These are phyloP conservation scores for Pholiota conissans DNA, from an alignment of 768 basidiomycete species.

Conservation along the genomic window DNA sequence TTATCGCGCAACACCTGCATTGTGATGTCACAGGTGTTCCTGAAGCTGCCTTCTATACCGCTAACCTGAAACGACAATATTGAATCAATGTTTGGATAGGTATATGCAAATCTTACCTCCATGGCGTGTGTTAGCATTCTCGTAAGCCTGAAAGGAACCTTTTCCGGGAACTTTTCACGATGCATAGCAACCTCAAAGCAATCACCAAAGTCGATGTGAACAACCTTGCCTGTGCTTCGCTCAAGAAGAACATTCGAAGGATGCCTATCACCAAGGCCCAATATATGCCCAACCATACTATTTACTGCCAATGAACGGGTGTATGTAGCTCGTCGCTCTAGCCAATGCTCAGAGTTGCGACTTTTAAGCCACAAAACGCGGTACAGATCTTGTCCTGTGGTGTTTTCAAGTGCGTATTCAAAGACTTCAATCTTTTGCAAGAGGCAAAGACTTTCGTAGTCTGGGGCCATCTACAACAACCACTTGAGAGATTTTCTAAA, in stretches of 20 bases:
- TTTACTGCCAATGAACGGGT: slow-evolving; percentile 94
- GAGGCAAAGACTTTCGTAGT: slow-evolving; percentile 91
- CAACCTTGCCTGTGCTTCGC: slow-evolving; percentile 89
- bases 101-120: slow-evolving; percentile 63
- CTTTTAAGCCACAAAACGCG: slow-evolving; percentile 97
- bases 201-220: slow-evolving; percentile 97
- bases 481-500: slow-evolving; percentile 3
- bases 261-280: slow-evolving; percentile 96
- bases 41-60: slow-evolving; percentile 97
- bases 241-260: slow-evolving; percentile 94
- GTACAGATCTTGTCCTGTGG: slow-evolving; percentile 97
- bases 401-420: slow-evolving; percentile 97
- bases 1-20: slow-evolving; percentile 96
- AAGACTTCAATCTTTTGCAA: slow-evolving; percentile 99
- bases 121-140: slow-evolving; percentile 99
- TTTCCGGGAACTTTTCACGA: slow-evolving; percentile 98
- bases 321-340: slow-evolving; percentile 94
- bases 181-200: slow-evolving; percentile 99
- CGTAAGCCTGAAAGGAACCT: slow-evolving; percentile 96
- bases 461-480: slow-evolving; percentile 89
- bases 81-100: slow-evolving; percentile 2
- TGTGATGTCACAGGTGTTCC: slow-evolving; percentile 94
- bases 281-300: slow-evolving; percentile 98
- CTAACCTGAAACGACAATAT: slow-evolving; percentile 62
- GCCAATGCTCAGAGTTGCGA: slow-evolving; percentile 94